Base-by-base conservation (phyloP, 2,329 filamentous ascomycete genomes). In the Talaromyces sp. region DNA sequence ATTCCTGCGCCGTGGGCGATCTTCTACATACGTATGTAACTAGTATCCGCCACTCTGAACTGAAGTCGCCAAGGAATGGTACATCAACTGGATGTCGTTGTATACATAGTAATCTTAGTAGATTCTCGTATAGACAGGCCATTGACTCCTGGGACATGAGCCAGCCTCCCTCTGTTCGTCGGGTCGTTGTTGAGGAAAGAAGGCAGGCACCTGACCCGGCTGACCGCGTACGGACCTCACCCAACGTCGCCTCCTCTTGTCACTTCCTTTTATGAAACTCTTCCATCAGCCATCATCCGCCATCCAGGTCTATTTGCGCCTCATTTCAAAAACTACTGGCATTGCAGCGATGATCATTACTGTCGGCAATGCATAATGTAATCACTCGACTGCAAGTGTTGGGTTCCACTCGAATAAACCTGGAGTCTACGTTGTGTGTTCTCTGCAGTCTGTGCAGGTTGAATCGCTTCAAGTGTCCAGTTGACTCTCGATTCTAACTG, bases 291-390 rank as follows among this genome's bases (percentile, higher is more conserved):
- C 45, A 31, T 53, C 17, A 8, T n/a, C 51, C 34, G 29, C 51
- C 29, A 54, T 53, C 25, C 49, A 31, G 27, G 51, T 34, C 51
- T 54, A 34, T 34, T 34, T 34, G 29, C 51, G 51, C 51, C 51
- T 54, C 51, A 22, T 54, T 34, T 19, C n/a, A 34, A 54, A 13
- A 34, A 34, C 27, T 19, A 54, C 8, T 34, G 51, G 27, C 51
- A 54, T 36, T 34, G 29, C 27, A 34, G 51, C n/a, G 51, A 54
- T 54, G 51, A 54, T 54, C 51, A 54, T 34, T 54, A 54, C 29
- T 19, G 53, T 38, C 53, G 53, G 53, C 31, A 36, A 36, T 36
- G 31, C 11, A 11, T 36, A 56, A 56, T 38, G n/a, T 36, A 56
- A 56, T 38, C 10, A 25, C 53, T 56, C n/a, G n/a, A 54, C 25